Percentiles rank a stretch among this genome's conserved stretches.
Evolutionary conservation across 176 grass and related monocot species (phyloP).

Genomic region (Zoysia japonica): DNA sequence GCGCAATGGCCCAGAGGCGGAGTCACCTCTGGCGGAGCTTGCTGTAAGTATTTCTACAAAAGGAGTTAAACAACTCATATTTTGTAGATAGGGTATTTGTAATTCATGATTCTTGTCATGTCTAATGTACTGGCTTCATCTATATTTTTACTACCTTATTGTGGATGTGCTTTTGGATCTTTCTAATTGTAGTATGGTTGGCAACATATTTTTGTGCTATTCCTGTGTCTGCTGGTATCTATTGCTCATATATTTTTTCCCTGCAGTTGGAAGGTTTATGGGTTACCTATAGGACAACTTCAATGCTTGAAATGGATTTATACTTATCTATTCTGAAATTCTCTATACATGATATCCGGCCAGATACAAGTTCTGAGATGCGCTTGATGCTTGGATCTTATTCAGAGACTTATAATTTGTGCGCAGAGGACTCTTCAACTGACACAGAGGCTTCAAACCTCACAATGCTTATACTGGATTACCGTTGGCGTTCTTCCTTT

Average conservation of each 20-base stretch:
- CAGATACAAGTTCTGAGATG: slow-evolving; percentile 92
- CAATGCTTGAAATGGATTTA: slow-evolving; percentile 82
- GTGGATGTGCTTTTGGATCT: not conserved
- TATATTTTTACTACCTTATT: not conserved
- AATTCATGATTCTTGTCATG: not conserved
- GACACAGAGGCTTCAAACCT: slow-evolving; percentile 67
- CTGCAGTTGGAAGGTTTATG: slow-evolving; percentile 89
- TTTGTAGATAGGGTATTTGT: not conserved
- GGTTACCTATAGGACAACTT: slow-evolving; percentile 97
- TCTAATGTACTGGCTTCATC: slow-evolving; percentile 18
- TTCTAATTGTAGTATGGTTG: not conserved
- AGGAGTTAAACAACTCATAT: not conserved
- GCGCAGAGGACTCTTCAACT: slow-evolving; percentile 35
- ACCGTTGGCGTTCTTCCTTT: slow-evolving; percentile 88
- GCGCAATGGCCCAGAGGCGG: slow-evolving; percentile 75
- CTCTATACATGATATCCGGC: slow-evolving; percentile 82
- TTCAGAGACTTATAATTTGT: slow-evolving; percentile 64
- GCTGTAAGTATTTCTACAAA: slow-evolving; percentile 57
- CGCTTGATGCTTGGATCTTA: slow-evolving; percentile 88
- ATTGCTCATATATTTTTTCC: slow-evolving; percentile 25
- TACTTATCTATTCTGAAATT: slow-evolving; percentile 88
- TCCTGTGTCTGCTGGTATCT: slow-evolving; percentile 1
- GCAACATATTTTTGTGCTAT: slow-evolving; percentile 16
- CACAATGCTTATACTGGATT: slow-evolving; percentile 98
- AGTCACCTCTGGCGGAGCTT: slow-evolving; percentile 79